Evolutionary conservation across 805 yeast genomes (phyloP).

Genomic region (Barnettozyma pratensis): DNA sequence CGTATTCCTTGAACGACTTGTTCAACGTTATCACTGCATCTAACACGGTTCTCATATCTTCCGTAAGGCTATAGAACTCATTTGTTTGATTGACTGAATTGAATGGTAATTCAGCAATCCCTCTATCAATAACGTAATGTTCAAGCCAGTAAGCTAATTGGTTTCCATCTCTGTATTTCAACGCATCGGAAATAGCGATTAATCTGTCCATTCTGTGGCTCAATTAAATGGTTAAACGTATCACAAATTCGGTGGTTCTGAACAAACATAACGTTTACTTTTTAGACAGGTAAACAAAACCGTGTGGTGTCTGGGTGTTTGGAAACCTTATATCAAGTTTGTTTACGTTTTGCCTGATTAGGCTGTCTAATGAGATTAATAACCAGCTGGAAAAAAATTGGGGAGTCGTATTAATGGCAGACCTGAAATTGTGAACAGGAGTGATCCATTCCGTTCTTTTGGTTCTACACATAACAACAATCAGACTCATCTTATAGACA

Average conservation of each 20-base stretch:
- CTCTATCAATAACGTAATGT: background rate
- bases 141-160: background rate
- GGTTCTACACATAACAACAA: too few relatives aligned
- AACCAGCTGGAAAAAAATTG: too few relatives aligned
- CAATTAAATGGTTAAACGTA: too few relatives aligned
- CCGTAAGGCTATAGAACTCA: background rate
- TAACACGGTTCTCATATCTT: conserved; percentile 11
- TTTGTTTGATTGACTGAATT: background rate
- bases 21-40: conserved; percentile 10
- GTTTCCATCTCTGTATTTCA: background rate
- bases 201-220: conserved; percentile 1
- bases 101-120: background rate
- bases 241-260: too few relatives aligned
- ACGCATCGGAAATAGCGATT: background rate
- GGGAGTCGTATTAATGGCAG: too few relatives aligned
- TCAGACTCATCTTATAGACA: background rate
- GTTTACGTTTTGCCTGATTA: conserved; percentile 8
- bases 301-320: conserved; percentile 1
- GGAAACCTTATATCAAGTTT: background rate
- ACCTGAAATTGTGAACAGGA: too few relatives aligned
- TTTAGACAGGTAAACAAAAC: too few relatives aligned
- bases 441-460: too few relatives aligned
- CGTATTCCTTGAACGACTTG: conserved; percentile 25
- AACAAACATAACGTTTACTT: too few relatives aligned
- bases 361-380: conserved; percentile 5